phyloP scores from a whole-genome alignment of 2,329 filamentous ascomycete genomes.

The Pleomassaria siparia region DNA sequence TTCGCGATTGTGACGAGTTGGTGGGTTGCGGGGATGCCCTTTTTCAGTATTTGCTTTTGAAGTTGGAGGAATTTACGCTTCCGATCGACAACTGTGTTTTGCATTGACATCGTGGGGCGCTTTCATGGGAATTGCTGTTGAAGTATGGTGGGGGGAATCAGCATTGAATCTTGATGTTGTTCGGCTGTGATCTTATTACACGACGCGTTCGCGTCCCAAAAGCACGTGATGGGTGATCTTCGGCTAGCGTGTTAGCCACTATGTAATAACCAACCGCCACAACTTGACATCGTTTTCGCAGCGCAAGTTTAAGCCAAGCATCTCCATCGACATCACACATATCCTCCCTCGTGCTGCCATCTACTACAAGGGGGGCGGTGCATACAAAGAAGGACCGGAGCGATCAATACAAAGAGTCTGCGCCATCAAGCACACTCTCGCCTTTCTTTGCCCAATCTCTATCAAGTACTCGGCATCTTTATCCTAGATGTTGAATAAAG shows the following conservation, averaged over 20 bases:
- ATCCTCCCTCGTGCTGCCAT: not conserved
- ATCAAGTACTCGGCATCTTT: not conserved
- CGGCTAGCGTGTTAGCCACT: not conserved
- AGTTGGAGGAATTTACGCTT: slow-evolving; percentile 66
- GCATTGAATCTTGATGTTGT: no score
- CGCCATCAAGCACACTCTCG: slow-evolving; percentile 11
- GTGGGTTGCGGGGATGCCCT: slow-evolving; percentile 58
- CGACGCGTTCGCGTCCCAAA: not conserved
- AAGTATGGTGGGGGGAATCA: not conserved
- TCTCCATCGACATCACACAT: slow-evolving; percentile 18
- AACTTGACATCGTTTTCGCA: no score
- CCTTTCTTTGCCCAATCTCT: slow-evolving; percentile 12
- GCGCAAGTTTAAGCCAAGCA: no score
- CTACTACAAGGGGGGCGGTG: slow-evolving; percentile 13
- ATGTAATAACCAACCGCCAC: no score
- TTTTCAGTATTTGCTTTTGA: slow-evolving; percentile 65
- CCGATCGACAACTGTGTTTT: slow-evolving; percentile 54
- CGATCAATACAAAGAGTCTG: slow-evolving; percentile 17
- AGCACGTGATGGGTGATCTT: not conserved
- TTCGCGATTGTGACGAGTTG: slow-evolving; percentile 55
- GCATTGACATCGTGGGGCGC: slow-evolving; percentile 2
- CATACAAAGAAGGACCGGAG: slow-evolving; percentile 10
- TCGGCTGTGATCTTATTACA: not conserved
- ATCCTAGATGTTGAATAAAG: no score
- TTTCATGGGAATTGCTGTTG: not conserved